A percentile compares a stretch with the other conserved stretches of the same genome.
Evolutionary conservation across 495 filamentous ascomycete genomes (phyloP).

Genomic region (Lasiosphaeria hispida): DNA sequence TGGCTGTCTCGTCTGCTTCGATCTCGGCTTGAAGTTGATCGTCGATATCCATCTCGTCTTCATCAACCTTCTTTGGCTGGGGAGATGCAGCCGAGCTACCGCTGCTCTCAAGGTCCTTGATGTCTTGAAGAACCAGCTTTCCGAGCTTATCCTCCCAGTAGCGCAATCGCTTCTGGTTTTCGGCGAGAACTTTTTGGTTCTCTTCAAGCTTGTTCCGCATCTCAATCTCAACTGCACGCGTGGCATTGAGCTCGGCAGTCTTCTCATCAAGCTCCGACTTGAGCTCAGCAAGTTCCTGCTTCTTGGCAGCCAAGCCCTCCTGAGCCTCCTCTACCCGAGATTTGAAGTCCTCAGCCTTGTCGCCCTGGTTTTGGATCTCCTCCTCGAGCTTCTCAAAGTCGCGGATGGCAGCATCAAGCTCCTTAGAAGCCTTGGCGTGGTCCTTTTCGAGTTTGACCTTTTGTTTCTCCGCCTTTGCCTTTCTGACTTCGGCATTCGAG

Average conservation of each 20-base stretch:
- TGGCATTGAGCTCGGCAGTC: constrained; percentile 83
- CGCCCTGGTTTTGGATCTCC: constrained; percentile 72
- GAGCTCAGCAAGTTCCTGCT: constrained; percentile 70
- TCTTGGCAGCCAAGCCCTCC: constrained; percentile 74
- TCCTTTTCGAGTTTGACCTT: constrained; percentile 83
- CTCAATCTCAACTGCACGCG: constrained; percentile 87
- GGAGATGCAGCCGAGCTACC: constrained; percentile 1
- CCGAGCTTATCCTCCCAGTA: constrained; percentile 88
- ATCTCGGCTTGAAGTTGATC: constrained; percentile 27
- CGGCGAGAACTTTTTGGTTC: constrained; percentile 81
- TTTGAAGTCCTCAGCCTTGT: constrained; percentile 67
- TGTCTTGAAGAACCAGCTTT: constrained; percentile 75
- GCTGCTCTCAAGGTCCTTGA: constrained; percentile 59
- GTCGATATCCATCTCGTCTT: constrained; percentile 24
- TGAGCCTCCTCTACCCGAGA: constrained; percentile 82
- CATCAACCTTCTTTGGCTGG: constrained; percentile 15
- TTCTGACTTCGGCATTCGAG: constrained; percentile 78
- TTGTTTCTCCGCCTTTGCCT: constrained; percentile 89
- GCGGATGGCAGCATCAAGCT: constrained; percentile 64
- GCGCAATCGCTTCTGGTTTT: constrained; percentile 78
- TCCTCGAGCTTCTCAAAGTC: constrained; percentile 74
- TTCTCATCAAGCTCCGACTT: constrained; percentile 87
- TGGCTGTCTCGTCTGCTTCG: constrained; percentile 24
- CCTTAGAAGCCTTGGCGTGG: constrained; percentile 67
- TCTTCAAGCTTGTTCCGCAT: constrained; percentile 98